phyloP scores from a whole-genome alignment of 1,284 basidiomycete genomes.

The Stygiomarasmius scandens region DNA sequence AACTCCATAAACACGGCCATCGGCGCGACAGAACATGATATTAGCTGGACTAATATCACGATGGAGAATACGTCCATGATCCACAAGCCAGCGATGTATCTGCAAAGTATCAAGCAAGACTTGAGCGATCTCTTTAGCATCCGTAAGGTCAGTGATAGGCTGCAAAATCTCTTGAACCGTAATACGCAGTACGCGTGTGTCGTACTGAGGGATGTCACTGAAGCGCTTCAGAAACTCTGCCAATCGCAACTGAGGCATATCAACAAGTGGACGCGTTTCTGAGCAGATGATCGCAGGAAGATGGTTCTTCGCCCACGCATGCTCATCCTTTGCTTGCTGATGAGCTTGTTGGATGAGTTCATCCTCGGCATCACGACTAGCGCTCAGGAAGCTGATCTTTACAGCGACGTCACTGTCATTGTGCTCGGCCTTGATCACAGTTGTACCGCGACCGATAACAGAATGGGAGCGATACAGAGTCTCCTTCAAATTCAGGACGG shows the following conservation, averaged over 20 bases:
- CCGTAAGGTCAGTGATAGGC: constrained; percentile 1
- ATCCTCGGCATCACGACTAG: background rate
- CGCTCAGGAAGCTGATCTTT: constrained; percentile 8
- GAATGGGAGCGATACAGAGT: background rate
- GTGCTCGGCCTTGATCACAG: background rate
- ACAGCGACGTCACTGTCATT: background rate
- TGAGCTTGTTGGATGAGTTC: background rate
- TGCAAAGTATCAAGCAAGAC: constrained; percentile 10
- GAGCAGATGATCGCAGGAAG: constrained; percentile 7
- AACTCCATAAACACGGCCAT: constrained; percentile 7
- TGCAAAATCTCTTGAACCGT: background rate
- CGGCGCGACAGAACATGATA: constrained; percentile 8
- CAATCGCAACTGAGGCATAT: background rate
- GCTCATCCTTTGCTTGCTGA: background rate
- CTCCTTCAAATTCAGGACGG: background rate
- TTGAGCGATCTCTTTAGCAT: constrained; percentile 1
- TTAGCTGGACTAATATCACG: constrained; percentile 12
- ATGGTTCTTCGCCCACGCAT: constrained; percentile 11
- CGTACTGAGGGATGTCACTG: background rate
- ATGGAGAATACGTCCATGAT: constrained; percentile 7
- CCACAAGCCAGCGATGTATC: constrained; percentile 7
- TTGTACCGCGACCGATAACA: background rate
- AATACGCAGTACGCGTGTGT: constrained; percentile 7
- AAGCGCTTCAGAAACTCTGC: background rate
- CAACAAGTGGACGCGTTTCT: background rate